Evolutionary conservation across 2,329 filamentous ascomycete species (phyloP), one percentile per base, ranked within the genome.

Genomic region (Cercospora sp.): DNA sequence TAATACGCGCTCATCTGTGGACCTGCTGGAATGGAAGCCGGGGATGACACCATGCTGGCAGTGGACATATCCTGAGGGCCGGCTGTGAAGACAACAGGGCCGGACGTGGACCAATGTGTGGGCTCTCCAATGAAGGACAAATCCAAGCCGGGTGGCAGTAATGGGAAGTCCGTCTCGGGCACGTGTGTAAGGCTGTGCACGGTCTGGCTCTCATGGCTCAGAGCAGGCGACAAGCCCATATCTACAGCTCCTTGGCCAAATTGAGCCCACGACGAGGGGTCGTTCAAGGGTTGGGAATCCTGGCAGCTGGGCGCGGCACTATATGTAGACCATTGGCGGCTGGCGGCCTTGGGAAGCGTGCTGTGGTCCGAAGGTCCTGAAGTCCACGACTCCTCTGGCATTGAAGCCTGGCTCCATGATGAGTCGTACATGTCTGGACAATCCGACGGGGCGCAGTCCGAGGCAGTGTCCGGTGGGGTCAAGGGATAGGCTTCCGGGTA

Each of bases 131-230:
- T 70, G 65, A 74, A 77, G 63, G 73, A 73, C 60, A 75, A 68
- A 61, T 76, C 74, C 73, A 75, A 72, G 63, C 71, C 70, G 60
- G 74, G 71, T 30, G 75, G 75, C 68, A 75, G 64, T 48, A 73
- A 60, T 26, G 68, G 63, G 40, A 73, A 42, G 45, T 76, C 75
- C 65, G 72, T 68, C 65, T 77, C 76, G 30, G 76, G 73, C 40
- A 75, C 66, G 31, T 73, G 71, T 57, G 72, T 69, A 10, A 77
- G 73, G 68, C 71, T 74, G 65, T 74, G 76, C 71, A 74, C 72
- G 69, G 70, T 77, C 71, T 76, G 75, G 76, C 76, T 78, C 70
- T 75, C 73, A 70, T 77, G 71, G 73, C 76, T 78, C 74, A 77
- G 73, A 69, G 73, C 75, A 68, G 76, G 76, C 72, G 76, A 78